Conservation (phyloP, 73 alveolate species). For the Paramecium primaurelia region DNA sequence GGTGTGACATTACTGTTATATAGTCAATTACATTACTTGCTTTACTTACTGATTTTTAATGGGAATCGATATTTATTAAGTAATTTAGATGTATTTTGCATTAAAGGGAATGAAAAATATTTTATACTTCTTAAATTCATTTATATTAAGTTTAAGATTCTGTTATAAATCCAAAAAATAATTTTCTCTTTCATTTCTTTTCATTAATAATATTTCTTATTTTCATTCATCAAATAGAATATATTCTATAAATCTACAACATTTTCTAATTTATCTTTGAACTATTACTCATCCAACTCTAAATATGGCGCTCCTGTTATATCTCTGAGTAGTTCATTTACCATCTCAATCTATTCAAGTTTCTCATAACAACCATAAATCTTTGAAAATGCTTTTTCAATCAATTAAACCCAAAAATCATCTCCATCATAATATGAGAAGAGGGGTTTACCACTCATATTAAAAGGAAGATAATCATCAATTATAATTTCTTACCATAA, state of each 20-base stretch:
- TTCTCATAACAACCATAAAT: constrained; percentile 90
- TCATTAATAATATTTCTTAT: background rate
- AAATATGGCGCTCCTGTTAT: constrained; percentile 92
- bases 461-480: background rate
- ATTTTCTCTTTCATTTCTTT: background rate
- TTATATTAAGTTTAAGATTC: background rate
- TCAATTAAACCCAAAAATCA: constrained; percentile 94
- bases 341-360: constrained; percentile 78
- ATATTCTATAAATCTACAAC: background rate
- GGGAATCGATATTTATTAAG: background rate
- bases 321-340: constrained; percentile 81
- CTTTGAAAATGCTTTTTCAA: constrained; percentile 98
- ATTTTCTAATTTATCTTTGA: background rate
- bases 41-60: background rate
- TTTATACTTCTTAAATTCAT: background rate
- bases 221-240: background rate
- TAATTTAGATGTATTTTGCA: background rate
- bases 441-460: background rate
- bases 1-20: background rate
- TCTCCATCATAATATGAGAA: constrained; percentile 49
- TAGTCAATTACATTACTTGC: background rate
- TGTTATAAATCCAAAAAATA: background rate
- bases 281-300: constrained; percentile 59
- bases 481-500: background rate
- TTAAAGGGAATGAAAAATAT: background rate